A percentile compares a stretch with the other conserved stretches of the same genome.
Conservation (phyloP, 2,329 filamentous ascomycete genomes). For the Akanthomyces uredinophilus region DNA sequence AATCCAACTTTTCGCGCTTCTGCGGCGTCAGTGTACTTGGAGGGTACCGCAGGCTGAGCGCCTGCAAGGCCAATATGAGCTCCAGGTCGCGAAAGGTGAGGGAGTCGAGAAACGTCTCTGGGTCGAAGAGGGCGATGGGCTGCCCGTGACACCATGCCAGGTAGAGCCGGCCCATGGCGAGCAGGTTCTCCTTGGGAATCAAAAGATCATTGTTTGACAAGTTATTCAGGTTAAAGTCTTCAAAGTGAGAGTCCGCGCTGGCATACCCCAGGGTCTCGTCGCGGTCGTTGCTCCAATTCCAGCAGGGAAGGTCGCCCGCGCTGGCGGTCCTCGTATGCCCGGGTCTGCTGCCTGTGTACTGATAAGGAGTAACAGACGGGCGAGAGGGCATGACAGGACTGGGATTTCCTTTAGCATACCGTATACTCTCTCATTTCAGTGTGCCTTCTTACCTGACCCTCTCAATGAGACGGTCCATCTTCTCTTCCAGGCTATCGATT, state of each 20-base stretch:
- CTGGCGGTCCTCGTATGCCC: constrained; percentile 4
- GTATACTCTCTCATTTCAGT: not conserved
- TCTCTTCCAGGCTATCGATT: constrained; percentile 28
- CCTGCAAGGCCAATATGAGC: constrained; percentile 31
- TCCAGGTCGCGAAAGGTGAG: constrained; percentile 33
- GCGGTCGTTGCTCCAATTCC: constrained; percentile 8
- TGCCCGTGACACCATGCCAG: constrained; percentile 45
- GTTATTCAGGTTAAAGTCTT: not conserved
- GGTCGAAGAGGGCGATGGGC: constrained; percentile 42
- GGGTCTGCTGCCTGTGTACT: not conserved
- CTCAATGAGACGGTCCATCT: constrained; percentile 21
- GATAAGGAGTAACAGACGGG: not conserved
- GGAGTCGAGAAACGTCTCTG: constrained; percentile 34
- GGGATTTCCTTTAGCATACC: not conserved
- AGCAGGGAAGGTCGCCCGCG: constrained; percentile 12
- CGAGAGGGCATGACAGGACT: constrained; percentile 2
- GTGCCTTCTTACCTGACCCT: constrained; percentile 16
- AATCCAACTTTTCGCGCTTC: constrained; percentile 13
- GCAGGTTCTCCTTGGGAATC: constrained; percentile 13
- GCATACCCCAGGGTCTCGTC: not conserved
- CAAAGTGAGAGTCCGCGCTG: not conserved
- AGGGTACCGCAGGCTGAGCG: constrained; percentile 38
- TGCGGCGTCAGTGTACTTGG: constrained; percentile 17
- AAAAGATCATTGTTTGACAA: not conserved
- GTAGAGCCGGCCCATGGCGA: constrained; percentile 32